Percentiles rank a stretch among this genome's conserved stretches.
These are phyloP conservation scores for Trametes hirsuta DNA, from an alignment of 1,284 basidiomycete species.

Conservation along the genomic window DNA sequence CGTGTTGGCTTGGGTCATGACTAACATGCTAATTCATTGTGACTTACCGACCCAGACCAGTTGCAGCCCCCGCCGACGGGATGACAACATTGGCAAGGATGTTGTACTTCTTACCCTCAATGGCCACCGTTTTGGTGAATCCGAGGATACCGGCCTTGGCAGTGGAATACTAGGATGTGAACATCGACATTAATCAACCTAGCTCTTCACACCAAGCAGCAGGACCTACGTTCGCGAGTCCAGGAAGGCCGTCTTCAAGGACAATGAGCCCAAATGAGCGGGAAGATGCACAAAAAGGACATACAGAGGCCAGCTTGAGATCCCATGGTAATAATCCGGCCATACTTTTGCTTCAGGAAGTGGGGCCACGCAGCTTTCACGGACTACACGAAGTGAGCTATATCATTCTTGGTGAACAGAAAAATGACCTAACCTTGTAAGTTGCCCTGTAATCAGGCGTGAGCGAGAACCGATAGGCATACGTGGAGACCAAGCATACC, in stretches of 20 bases:
- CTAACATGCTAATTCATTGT: background rate
- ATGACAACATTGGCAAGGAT: conserved; percentile 90
- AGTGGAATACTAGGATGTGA: conserved; percentile 71
- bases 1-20: conserved; percentile 2
- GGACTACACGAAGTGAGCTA: conserved; percentile 50
- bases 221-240: conserved; percentile 76
- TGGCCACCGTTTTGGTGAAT: conserved; percentile 86
- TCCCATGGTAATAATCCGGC: conserved; percentile 92
- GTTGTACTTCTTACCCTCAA: conserved; percentile 93
- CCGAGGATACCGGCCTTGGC: conserved; percentile 96
- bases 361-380: conserved; percentile 96
- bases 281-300: conserved; percentile 33
- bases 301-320: conserved; percentile 92
- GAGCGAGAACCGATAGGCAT: background rate
- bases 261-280: conserved; percentile 9
- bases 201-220: too few relatives aligned
- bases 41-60: conserved; percentile 28
- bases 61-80: conserved; percentile 57
- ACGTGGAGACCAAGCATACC: conserved; percentile 41
- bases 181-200: too few relatives aligned
- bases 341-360: conserved; percentile 97
- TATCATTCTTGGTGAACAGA: background rate
- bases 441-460: conserved; percentile 50
- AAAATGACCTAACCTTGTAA: conserved; percentile 66
- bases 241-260: conserved; percentile 86